Percentiles rank a stretch among this genome's conserved stretches.
phyloP scores from a whole-genome alignment of 176 grass and related monocot species.

The Avena insularis region DNA sequence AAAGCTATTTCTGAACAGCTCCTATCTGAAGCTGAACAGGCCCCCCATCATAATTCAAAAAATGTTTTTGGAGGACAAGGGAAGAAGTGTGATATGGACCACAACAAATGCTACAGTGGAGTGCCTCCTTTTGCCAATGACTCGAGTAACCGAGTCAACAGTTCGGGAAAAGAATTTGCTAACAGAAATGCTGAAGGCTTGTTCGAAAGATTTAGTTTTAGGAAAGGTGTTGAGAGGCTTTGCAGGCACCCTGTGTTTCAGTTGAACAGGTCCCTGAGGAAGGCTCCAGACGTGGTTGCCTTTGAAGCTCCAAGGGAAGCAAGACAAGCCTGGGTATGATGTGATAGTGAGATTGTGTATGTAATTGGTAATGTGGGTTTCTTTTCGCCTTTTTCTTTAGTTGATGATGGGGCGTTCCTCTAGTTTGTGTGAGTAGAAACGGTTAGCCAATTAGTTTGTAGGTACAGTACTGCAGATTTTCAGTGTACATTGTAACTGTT shows the following conservation, averaged over 20 bases:
- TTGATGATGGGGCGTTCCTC: slow-evolving; percentile 28
- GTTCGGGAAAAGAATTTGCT: slow-evolving; percentile 54
- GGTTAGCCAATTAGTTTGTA: slow-evolving; percentile 41
- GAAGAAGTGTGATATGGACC: slow-evolving; percentile 42
- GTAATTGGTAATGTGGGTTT: slow-evolving; percentile 46
- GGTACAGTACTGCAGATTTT: slow-evolving; percentile 35
- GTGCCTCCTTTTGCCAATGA: slow-evolving; percentile 26
- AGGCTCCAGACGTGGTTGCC: slow-evolving; percentile 58
- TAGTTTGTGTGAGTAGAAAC: slow-evolving; percentile 54
- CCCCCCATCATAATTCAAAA: slow-evolving; percentile 26
- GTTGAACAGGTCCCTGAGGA: slow-evolving; percentile 80
- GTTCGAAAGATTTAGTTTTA: slow-evolving; percentile 80
- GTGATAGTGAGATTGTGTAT: slow-evolving; percentile 39
- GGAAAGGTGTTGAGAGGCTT: slow-evolving; percentile 88
- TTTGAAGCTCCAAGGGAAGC: slow-evolving; percentile 68
- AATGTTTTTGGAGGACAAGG: slow-evolving; percentile 33
- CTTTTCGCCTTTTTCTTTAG: slow-evolving; percentile 30
- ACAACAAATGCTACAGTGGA: slow-evolving; percentile 38
- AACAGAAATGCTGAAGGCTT: slow-evolving; percentile 53
- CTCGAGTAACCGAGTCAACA: slow-evolving; percentile 21
- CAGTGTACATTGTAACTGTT: slow-evolving; percentile 59
- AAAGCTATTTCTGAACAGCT: slow-evolving; percentile 53
- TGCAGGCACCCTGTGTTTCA: slow-evolving; percentile 94
- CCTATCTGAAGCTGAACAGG: slow-evolving; percentile 46
- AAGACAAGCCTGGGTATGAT: slow-evolving; percentile 88